Percentiles rank a stretch among this genome's conserved stretches.
phyloP scores from a whole-genome alignment of 805 yeast genomes.

The Saccharomycopsis sp. region DNA sequence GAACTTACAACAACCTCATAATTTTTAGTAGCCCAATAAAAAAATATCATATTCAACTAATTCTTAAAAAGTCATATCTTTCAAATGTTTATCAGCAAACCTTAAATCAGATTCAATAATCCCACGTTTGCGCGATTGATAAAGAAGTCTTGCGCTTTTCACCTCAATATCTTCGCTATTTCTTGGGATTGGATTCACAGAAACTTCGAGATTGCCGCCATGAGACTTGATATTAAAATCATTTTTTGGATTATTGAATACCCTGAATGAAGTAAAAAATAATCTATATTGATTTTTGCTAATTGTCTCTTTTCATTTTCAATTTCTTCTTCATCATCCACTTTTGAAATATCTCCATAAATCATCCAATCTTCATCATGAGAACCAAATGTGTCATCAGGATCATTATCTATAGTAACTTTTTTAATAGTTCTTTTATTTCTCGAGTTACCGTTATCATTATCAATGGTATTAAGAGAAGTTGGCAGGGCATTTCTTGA shows the following conservation, averaged over 20 bases:
- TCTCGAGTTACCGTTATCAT: slow-evolving; percentile 24
- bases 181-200: slow-evolving; percentile 75
- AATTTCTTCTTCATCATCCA: slow-evolving; percentile 70
- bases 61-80: slow-evolving; percentile 51
- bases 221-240: slow-evolving; percentile 5
- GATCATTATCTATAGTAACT: slow-evolving; percentile 79
- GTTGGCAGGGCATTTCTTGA: slow-evolving; percentile 5
- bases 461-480: slow-evolving; percentile 8
- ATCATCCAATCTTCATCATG: slow-evolving; percentile 94
- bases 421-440: slow-evolving; percentile 46
- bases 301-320: slow-evolving; percentile 64
- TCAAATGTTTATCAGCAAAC: slow-evolving; percentile 73
- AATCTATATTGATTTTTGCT: too few species aligned
- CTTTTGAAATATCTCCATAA: slow-evolving; percentile 73
- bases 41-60: slow-evolving; percentile 79
- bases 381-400: slow-evolving; percentile 90
- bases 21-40: slow-evolving; percentile 91
- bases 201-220: slow-evolving; percentile 44
- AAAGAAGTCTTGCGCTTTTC: slow-evolving; percentile 80
- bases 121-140: slow-evolving; percentile 93
- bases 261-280: too few species aligned
- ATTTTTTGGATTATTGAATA: slow-evolving; percentile 1
- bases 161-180: slow-evolving; percentile 62
- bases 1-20: too few species aligned
- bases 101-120: slow-evolving; percentile 88